Conservation (phyloP, 129 eudicot species). For the Pseudognaphalium luteoalbum region DNA sequence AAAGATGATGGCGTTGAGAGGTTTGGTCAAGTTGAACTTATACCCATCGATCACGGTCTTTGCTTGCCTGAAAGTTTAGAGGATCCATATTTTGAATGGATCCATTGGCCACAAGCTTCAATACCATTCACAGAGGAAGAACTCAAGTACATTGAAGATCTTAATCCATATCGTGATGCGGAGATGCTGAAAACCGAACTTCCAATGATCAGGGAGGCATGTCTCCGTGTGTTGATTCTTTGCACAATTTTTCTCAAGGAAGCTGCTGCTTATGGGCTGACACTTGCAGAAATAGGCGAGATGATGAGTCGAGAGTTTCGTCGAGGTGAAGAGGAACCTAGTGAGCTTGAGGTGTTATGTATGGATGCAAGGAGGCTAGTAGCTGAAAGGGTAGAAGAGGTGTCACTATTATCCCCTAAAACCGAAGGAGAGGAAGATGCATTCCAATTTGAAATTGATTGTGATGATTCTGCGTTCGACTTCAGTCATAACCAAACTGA, state of each 20-base stretch:
- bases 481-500: conserved; percentile 16
- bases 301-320: conserved; percentile 91
- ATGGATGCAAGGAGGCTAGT: conserved; percentile 71
- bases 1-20: conserved; percentile 45
- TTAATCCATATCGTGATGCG: conserved; percentile 60
- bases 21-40: conserved; percentile 79
- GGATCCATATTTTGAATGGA: conserved; percentile 97
- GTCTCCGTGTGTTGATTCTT: conserved; percentile 68
- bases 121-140: conserved; percentile 89
- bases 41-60: conserved; percentile 96
- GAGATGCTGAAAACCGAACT: conserved; percentile 69
- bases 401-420: conserved; percentile 44
- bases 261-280: conserved; percentile 78
- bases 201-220: conserved; percentile 88
- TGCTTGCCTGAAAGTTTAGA: conserved; percentile 85
- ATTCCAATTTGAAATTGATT: conserved; percentile 56
- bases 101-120: conserved; percentile 97
- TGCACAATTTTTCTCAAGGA: conserved; percentile 83
- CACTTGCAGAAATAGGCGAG: conserved; percentile 92
- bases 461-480: conserved; percentile 45
- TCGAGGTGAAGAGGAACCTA: conserved; percentile 91
- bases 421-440: conserved; percentile 48
- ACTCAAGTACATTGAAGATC: conserved; percentile 71
- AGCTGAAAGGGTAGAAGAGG: conserved; percentile 42
- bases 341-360: conserved; percentile 84